phyloP scores from a whole-genome alignment of 495 filamentous ascomycete genomes.

The Zalerion maritima region DNA sequence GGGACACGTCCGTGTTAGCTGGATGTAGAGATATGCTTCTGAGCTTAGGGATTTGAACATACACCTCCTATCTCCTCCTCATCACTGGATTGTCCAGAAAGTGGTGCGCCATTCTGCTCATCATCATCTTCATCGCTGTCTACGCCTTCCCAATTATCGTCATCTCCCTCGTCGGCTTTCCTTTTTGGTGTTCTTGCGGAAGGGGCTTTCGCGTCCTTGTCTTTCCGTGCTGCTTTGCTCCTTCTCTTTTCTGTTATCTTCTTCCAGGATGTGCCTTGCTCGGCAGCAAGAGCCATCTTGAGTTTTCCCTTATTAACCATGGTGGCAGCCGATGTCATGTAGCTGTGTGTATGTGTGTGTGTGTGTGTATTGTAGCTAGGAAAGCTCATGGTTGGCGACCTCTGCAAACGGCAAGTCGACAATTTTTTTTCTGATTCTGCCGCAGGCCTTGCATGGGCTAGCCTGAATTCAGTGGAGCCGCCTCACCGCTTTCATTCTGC shows the following conservation, averaged over 20 bases:
- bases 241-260: conserved; percentile 44
- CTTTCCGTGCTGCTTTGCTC: conserved; percentile 36
- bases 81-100: conserved; percentile 6
- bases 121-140: conserved; percentile 29
- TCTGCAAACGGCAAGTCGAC: too few species aligned
- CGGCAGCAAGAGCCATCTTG: conserved; percentile 47
- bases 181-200: conserved; percentile 17
- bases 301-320: conserved; percentile 55
- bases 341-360: conserved; percentile 1
- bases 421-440: too few species aligned
- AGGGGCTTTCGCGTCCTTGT: conserved; percentile 32
- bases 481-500: too few species aligned
- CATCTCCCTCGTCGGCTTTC: conserved; percentile 20
- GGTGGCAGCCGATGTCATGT: conserved; percentile 2
- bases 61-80: conserved; percentile 6
- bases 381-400: too few species aligned
- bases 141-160: conserved; percentile 27
- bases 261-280: conserved; percentile 53
- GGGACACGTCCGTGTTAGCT: conserved; percentile 4
- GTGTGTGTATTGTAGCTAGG: too few species aligned
- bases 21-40: not conserved
- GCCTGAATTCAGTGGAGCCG: too few species aligned
- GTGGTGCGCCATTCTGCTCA: conserved; percentile 8
- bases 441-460: too few species aligned
- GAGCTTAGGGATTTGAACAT: not conserved